Evolutionary conservation across 495 filamentous ascomycete genomes (phyloP).

Genomic region (Cladorrhinum samala): DNA sequence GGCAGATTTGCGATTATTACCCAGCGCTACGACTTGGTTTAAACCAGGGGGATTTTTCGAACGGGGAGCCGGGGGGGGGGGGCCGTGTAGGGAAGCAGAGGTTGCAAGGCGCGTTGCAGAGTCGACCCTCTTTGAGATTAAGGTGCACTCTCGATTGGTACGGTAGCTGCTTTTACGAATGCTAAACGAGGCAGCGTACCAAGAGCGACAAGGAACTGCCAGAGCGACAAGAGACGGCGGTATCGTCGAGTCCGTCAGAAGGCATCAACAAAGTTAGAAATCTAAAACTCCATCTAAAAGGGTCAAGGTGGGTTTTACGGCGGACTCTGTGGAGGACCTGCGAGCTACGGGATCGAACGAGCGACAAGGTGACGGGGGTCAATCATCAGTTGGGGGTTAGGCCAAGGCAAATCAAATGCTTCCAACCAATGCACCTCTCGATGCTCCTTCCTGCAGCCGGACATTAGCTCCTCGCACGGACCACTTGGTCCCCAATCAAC

Average conservation of each 20-base stretch:
- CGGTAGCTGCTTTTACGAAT: background rate
- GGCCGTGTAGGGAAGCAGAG: conserved; percentile 13
- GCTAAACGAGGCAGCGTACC: too few relatives aligned
- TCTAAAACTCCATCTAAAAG: background rate
- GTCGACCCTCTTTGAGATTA: background rate
- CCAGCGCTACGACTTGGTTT: conserved; percentile 16
- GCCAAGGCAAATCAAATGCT: background rate
- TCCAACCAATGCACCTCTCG: background rate
- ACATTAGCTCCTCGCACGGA: conserved; percentile 12
- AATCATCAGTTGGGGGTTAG: conserved; percentile 3
- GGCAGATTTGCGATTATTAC: conserved; percentile 28
- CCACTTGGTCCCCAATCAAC: background rate
- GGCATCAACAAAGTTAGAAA: background rate
- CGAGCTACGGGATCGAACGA: conserved; percentile 9
- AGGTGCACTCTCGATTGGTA: background rate
- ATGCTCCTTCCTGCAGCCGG: conserved; percentile 4
- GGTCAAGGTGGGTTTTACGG: background rate
- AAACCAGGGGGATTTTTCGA: conserved; percentile 5
- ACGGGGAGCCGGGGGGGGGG: background rate
- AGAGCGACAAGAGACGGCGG: too few relatives aligned
- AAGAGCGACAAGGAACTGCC: too few relatives aligned
- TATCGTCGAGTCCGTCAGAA: too few relatives aligned
- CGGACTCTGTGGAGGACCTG: conserved; percentile 6
- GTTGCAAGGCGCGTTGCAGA: conserved; percentile 14
- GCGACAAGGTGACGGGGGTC: background rate